Evolutionary conservation across 805 yeast genomes (phyloP).

Genomic region (Saccharomycopsis amapae): DNA sequence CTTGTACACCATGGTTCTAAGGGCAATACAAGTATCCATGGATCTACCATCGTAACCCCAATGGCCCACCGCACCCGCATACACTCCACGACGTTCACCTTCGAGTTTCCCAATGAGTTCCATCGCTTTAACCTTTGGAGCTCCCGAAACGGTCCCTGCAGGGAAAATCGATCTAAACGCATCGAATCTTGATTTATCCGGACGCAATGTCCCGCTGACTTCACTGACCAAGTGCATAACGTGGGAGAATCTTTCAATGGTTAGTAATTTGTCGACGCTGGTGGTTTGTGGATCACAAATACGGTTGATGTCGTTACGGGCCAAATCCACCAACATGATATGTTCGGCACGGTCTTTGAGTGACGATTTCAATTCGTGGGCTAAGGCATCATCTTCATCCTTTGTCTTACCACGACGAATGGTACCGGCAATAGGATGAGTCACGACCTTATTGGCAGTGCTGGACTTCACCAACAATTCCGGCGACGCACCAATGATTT

Average conservation of each 20-base stretch:
- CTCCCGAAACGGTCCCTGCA: constrained; percentile 98
- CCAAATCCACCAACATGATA: constrained; percentile 96
- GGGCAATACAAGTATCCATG: constrained; percentile 97
- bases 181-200: constrained; percentile 84
- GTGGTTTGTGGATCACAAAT: constrained; percentile 86
- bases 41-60: constrained; percentile 94
- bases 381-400: constrained; percentile 85
- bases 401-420: constrained; percentile 82
- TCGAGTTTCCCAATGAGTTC: constrained; percentile 86
- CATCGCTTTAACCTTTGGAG: constrained; percentile 97
- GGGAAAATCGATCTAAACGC: constrained; percentile 98
- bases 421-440: constrained; percentile 99
- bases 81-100: constrained; percentile 88
- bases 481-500: constrained; percentile 96
- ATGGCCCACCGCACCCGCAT: constrained; percentile 98
- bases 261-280: constrained; percentile 78
- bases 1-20: constrained; percentile 93
- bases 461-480: constrained; percentile 86
- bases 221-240: constrained; percentile 95
- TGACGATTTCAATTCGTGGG: constrained; percentile 63
- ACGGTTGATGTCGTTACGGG: constrained; percentile 92
- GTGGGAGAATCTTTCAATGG: constrained; percentile 90
- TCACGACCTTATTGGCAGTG: constrained; percentile 60
- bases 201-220: constrained; percentile 84
- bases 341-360: constrained; percentile 96